phyloP scores from a whole-genome alignment of 257 asterid species.

The Datura wrightii region DNA sequence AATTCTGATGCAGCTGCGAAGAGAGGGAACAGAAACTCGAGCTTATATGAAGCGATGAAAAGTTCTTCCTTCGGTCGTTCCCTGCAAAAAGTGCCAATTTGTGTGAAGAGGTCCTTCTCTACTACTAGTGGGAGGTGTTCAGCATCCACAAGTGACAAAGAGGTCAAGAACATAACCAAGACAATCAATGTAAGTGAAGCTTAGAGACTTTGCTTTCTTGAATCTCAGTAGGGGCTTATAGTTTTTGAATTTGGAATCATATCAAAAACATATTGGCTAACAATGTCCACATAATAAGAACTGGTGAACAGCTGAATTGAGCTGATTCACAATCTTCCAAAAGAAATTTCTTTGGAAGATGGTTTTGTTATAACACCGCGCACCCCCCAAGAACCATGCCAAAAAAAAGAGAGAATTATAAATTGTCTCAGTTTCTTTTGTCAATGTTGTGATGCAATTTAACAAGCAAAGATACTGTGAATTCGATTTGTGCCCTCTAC shows the following conservation, averaged over 20 bases:
- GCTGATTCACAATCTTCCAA: slow-evolving; percentile 2
- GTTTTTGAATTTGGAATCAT: background rate
- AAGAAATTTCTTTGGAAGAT: background rate
- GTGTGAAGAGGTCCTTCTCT: slow-evolving; percentile 67
- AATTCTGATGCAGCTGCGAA: slow-evolving; percentile 27
- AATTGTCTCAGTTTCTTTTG: background rate
- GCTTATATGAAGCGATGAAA: slow-evolving; percentile 50
- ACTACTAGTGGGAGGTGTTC: slow-evolving; percentile 54
- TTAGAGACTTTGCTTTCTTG: background rate
- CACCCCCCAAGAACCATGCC: background rate
- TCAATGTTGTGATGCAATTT: background rate
- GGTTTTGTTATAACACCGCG: background rate
- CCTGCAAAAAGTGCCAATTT: slow-evolving; percentile 51
- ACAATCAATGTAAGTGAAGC: slow-evolving; percentile 22
- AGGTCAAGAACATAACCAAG: slow-evolving; percentile 40
- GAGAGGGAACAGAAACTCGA: slow-evolving; percentile 36
- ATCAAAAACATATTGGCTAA: background rate
- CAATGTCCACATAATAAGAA: slow-evolving; percentile 4
- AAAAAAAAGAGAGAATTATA: background rate
- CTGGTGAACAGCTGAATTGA: background rate
- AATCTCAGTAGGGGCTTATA: background rate
- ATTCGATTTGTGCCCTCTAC: background rate
- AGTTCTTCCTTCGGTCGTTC: slow-evolving; percentile 53
- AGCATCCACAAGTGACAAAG: slow-evolving; percentile 44
- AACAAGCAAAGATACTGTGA: background rate